These are phyloP conservation scores for Teratosphaeria zuluensis DNA, from an alignment of 2,329 filamentous ascomycete genomes.

Conservation along the genomic window DNA sequence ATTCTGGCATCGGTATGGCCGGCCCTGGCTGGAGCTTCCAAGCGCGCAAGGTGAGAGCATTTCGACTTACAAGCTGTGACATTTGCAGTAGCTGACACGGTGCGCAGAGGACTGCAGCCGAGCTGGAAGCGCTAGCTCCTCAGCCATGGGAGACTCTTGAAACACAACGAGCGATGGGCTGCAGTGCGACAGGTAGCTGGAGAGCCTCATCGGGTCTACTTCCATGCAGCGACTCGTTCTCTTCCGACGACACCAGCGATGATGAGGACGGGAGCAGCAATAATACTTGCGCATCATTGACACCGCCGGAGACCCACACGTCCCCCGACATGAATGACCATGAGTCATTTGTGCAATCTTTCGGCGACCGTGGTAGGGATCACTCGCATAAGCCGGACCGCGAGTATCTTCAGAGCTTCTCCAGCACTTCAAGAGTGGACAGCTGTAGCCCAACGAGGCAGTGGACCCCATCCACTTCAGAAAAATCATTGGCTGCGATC, in stretches of 20 bases:
- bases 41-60: neutral
- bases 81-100: neutral
- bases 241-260: neutral
- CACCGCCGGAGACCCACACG: no score
- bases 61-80: neutral
- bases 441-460: neutral
- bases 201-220: neutral
- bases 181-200: neutral
- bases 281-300: no score
- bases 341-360: neutral
- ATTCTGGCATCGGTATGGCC: neutral
- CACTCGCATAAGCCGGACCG: no score
- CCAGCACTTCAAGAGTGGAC: neutral
- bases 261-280: neutral
- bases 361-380: no score
- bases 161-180: neutral
- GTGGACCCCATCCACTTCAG: neutral
- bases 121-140: neutral
- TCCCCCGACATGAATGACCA: neutral
- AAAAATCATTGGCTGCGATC: neutral
- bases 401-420: no score
- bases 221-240: neutral
- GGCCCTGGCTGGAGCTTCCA: neutral
- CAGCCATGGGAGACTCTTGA: neutral
- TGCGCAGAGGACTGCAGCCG: neutral